These are phyloP conservation scores for Inga leiocalycina DNA, from an alignment of 306 rosid species.

Conservation along the genomic window DNA sequence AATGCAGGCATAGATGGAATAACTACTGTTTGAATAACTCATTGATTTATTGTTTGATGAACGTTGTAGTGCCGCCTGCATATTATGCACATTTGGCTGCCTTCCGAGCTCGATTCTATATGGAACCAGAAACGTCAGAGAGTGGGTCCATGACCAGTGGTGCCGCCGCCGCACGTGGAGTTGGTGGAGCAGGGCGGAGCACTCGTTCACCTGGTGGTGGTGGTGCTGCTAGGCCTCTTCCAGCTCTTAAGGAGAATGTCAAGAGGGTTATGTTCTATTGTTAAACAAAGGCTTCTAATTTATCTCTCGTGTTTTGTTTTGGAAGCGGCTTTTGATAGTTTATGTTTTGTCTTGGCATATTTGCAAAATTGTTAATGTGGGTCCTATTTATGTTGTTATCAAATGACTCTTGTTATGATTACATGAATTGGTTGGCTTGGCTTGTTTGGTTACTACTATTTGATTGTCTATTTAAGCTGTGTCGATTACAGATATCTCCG, in stretches of 20 bases:
- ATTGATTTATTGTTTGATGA: background rate
- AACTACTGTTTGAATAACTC: background rate
- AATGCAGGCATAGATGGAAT: background rate
- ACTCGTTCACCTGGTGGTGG: constrained; percentile 55
- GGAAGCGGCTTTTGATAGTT: background rate
- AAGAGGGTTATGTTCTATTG: constrained; percentile 97
- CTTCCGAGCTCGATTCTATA: constrained; percentile 90
- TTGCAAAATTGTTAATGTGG: background rate
- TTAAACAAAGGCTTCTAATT: constrained; percentile 20
- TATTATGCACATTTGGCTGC: constrained; percentile 98
- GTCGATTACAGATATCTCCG: background rate
- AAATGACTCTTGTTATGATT: background rate
- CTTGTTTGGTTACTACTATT: no score
- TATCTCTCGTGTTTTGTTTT: background rate
- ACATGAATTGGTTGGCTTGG: background rate
- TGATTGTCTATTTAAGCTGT: no score
- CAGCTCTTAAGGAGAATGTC: constrained; percentile 82
- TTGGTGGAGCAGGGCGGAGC: constrained; percentile 54
- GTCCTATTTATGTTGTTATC: background rate
- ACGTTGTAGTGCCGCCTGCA: constrained; percentile 86
- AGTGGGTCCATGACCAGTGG: constrained; percentile 83
- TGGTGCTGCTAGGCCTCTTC: constrained; percentile 86
- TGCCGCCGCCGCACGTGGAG: constrained; percentile 66
- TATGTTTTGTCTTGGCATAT: no score
- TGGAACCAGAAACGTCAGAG: constrained; percentile 87